A percentile compares a stretch with the other conserved stretches of the same genome.
These are phyloP conservation scores for Erucastrum elatum DNA, from an alignment of 345 rosid species.

Conservation along the genomic window DNA sequence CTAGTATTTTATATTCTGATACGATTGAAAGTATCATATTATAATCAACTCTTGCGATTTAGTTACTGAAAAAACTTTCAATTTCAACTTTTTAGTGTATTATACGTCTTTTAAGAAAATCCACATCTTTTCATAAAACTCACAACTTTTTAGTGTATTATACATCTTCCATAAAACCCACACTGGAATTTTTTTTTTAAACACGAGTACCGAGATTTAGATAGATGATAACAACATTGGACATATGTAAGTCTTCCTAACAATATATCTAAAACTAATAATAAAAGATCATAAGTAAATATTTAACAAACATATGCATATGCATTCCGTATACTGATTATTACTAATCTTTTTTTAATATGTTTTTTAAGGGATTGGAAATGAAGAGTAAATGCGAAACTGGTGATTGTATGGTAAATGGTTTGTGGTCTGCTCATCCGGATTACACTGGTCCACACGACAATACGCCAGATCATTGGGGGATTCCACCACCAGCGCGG, in stretches of 20 bases:
- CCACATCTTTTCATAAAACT: neutral
- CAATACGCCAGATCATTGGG: too few species aligned
- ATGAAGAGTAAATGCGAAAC: too few species aligned
- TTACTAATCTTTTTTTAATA: neutral
- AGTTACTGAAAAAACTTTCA: neutral
- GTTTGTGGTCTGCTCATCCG: too few species aligned
- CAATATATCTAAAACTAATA: neutral
- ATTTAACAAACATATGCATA: neutral
- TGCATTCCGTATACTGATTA: neutral
- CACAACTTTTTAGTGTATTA: neutral
- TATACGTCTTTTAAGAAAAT: neutral
- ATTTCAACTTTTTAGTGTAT: neutral
- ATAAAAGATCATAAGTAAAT: neutral
- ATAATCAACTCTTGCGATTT: neutral
- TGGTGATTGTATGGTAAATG: too few species aligned
- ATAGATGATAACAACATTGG: neutral
- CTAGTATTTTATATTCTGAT: neutral
- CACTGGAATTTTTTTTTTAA: neutral
- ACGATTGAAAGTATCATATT: neutral
- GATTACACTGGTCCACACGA: too few species aligned
- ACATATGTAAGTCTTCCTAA: neutral
- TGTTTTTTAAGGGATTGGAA: too few species aligned
- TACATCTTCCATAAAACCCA: neutral
- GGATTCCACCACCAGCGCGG: too few species aligned
- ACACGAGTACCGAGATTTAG: neutral